Percentiles rank a stretch among this genome's conserved stretches.
These are phyloP conservation scores for Chlorella sp. DNA, from an alignment of 139 green algal genomes.

Conservation along the genomic window DNA sequence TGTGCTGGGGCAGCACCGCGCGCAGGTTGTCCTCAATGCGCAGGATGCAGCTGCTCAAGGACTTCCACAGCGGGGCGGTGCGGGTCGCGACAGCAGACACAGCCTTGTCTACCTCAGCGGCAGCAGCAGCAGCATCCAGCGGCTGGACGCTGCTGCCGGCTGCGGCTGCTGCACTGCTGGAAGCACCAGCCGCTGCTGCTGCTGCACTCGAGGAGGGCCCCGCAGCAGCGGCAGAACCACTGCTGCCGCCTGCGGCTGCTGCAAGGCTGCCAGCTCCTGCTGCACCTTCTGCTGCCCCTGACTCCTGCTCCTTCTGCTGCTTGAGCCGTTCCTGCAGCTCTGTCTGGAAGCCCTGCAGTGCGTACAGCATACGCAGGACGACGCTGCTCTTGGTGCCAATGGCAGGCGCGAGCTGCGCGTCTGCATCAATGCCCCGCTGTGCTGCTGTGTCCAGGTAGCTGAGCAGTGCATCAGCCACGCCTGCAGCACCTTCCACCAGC, in stretches of 20 bases:
- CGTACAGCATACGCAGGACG: conserved; percentile 65
- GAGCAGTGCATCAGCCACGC: neutral
- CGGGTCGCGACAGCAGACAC: neutral
- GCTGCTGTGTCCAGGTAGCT: neutral
- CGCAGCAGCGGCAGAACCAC: no score
- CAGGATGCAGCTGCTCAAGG: conserved; percentile 37
- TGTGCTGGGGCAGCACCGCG: conserved; percentile 2
- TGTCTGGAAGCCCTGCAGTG: conserved; percentile 43
- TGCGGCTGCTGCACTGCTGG: neutral
- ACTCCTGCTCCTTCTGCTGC: neutral
- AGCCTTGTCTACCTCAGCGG: no score
- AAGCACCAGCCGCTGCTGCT: no score
- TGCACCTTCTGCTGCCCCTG: neutral
- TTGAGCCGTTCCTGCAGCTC: conserved; percentile 9
- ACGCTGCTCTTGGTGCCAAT: neutral
- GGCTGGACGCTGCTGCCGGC: neutral
- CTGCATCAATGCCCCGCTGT: conserved; percentile 1
- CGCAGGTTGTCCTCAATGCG: conserved; percentile 45
- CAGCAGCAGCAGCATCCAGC: no score
- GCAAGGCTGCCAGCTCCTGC: neutral
- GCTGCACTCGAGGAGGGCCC: no score
- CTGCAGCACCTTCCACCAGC: conserved; percentile 1
- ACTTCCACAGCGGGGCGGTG: conserved; percentile 38
- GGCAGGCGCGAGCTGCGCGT: neutral
- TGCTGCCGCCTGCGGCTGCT: conserved; percentile 8